These are phyloP conservation scores for Chrysoporthe austroafricana DNA, from an alignment of 2,329 filamentous ascomycete species.

Conservation along the genomic window DNA sequence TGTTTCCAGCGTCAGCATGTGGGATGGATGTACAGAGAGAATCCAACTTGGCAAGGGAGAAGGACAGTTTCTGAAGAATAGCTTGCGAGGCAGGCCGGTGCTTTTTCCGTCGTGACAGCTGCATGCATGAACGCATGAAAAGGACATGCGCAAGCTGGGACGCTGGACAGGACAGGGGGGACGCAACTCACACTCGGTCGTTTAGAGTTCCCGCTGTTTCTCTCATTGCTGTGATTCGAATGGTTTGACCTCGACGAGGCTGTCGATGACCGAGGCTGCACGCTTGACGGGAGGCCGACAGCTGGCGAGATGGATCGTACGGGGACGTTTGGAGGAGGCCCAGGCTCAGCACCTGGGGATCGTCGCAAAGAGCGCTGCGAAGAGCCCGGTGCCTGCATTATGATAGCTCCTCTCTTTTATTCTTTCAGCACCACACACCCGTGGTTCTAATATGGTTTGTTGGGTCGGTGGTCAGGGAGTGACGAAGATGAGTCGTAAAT, in stretches of 20 bases:
- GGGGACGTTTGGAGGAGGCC: conserved; percentile 59
- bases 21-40: background rate
- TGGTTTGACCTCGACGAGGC: conserved; percentile 63
- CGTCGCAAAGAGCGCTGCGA: conserved; percentile 61
- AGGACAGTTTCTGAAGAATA: background rate
- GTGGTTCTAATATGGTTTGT: background rate
- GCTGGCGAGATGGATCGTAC: conserved; percentile 64
- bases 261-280: conserved; percentile 65
- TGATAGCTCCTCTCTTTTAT: conserved; percentile 17
- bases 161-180: conserved; percentile 19
- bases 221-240: conserved; percentile 44
- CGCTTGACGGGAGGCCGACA: conserved; percentile 45
- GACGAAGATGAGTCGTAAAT: background rate
- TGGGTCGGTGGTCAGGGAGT: background rate
- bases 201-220: conserved; percentile 50
- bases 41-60: background rate
- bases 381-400: conserved; percentile 56
- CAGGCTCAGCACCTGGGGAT: conserved; percentile 65
- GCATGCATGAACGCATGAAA: conserved; percentile 23
- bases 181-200: conserved; percentile 61
- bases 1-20: conserved; percentile 36
- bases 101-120: conserved; percentile 1
- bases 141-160: conserved; percentile 16
- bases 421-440: background rate
- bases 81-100: background rate